Base-by-base conservation (phyloP, 2,329 filamentous ascomycete species). In the Fusarium cyanostomum region DNA sequence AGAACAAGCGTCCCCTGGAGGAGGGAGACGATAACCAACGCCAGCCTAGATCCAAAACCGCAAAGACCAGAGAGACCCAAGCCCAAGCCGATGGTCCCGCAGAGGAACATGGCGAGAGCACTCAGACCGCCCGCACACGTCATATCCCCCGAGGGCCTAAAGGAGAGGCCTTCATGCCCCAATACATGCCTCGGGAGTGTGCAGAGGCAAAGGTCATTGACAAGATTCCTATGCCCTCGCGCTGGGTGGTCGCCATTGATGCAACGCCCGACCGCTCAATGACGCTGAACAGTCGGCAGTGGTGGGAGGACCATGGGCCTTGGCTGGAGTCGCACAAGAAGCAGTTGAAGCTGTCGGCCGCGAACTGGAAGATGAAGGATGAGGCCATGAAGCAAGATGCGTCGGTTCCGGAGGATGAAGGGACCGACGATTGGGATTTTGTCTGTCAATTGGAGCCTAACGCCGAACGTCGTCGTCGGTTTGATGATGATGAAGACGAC, bases 321-420 rank as follows among this genome's bases (percentile, higher is more conserved):
- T 71, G 64, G 66, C 45, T 72, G 8, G 53, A 66, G 35, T 21
- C 43, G 8, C 46, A 71, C 11, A 71, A 67, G 46, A 38, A 56
- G 11, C 31, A 49, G 3, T 37, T 72, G 2, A 61, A 63, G 15
- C 18, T 71, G 2, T 55, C 52, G 4, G 59, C 31, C 8, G 39
- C 38, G 4, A 31, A 66, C 2, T 71, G 68, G 68, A 67, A 67
- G 39, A 64, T 45, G 55, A 62, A 35, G 34, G 64, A 71, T 0
- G 59, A 60, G 11, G 66, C 62, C 7, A 43, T 66, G 56, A 46
- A 48, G n/a, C 55, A 62, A 10, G 63, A 54, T 8, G 27, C 27
- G 6, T 37, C 16, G 4, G 44, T 63, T 2, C 31, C 42, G 10
- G 59, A 60, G 3, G 61, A 63, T 10, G 62, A 70, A 24, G 69